Evolutionary conservation across 2,329 filamentous ascomycete species (phyloP).

Genomic region (Sporothrix phasma): DNA sequence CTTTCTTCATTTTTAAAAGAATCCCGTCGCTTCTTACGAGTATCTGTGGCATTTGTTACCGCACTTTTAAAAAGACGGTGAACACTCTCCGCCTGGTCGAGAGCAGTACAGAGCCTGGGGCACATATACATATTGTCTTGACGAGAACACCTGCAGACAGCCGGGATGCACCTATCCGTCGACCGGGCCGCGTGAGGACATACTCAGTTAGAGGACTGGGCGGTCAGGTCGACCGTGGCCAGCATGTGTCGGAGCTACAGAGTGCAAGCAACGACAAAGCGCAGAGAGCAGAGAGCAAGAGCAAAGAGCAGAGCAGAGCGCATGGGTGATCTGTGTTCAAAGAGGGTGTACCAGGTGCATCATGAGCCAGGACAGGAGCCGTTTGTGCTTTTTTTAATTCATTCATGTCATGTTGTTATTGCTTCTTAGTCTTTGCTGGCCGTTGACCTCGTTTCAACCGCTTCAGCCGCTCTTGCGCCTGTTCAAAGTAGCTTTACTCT

Average conservation of each 20-base stretch:
- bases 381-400: too few species aligned
- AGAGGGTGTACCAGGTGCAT: not conserved
- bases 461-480: not conserved
- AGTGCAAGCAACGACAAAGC: not conserved
- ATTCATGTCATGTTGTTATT: not conserved
- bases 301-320: too few species aligned
- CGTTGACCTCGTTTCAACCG: not conserved
- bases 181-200: not conserved
- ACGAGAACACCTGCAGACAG: not conserved
- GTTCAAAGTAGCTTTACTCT: not conserved
- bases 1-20: not conserved
- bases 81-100: not conserved
- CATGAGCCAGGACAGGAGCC: too few species aligned
- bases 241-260: not conserved
- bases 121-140: not conserved
- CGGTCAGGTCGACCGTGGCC: too few species aligned
- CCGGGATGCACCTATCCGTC: not conserved
- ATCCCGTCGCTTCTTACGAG: too few species aligned
- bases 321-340: too few species aligned
- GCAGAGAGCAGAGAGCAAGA: too few species aligned
- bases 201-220: not conserved
- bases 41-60: too few species aligned
- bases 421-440: not conserved
- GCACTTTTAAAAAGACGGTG: conserved; percentile 1
- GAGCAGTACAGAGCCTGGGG: not conserved